Evolutionary conservation across 2,329 filamentous ascomycete genomes (phyloP).

Genomic region (Fusarium sororula): DNA sequence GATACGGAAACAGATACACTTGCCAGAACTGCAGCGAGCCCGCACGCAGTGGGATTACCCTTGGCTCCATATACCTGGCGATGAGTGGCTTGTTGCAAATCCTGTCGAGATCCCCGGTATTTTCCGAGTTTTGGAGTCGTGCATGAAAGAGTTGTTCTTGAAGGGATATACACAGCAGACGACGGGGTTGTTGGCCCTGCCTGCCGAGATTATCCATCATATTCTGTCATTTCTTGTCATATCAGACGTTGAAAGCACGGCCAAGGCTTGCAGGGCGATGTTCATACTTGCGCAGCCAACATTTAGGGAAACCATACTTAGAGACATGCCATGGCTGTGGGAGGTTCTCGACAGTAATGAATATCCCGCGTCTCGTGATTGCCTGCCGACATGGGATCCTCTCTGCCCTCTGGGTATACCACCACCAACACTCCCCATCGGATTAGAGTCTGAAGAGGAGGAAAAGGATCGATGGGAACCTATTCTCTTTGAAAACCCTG

Average conservation of each 20-base stretch:
- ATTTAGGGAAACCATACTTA: rapidly evolving
- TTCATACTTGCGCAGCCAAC: not conserved
- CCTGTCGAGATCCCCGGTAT: not conserved
- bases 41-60: not conserved
- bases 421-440: not conserved
- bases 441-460: not conserved
- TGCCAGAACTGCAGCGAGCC: not conserved
- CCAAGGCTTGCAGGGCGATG: not conserved
- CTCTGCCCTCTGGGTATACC: not conserved
- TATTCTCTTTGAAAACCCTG: not conserved
- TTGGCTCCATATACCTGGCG: not conserved
- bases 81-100: constrained; percentile 1
- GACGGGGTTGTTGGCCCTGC: not conserved
- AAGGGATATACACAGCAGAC: rapidly evolving
- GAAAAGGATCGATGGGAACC: not conserved
- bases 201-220: not conserved
- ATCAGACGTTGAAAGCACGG: rapidly evolving
- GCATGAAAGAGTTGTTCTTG: rapidly evolving
- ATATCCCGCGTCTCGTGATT: not conserved
- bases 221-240: not conserved
- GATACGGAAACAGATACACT: not conserved
- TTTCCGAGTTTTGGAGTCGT: not conserved
- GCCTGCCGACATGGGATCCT: not conserved
- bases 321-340: not conserved
- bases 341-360: not conserved